phyloP scores from a whole-genome alignment of 345 rosid species.

The Eucalyptus grandis region DNA sequence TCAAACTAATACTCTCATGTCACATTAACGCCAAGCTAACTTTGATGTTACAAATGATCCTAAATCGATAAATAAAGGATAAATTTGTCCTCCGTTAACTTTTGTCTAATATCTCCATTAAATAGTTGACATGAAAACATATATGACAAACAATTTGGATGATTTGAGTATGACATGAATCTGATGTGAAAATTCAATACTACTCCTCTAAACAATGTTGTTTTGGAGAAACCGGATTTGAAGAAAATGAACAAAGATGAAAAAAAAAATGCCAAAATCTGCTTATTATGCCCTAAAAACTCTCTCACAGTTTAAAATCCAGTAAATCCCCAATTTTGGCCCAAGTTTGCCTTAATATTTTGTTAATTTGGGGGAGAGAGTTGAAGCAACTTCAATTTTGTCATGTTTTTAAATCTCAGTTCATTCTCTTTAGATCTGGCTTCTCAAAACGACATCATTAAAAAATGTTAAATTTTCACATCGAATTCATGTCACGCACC shows the following conservation, averaged over 20 bases:
- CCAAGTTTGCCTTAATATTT: neutral
- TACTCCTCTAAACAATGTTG: neutral
- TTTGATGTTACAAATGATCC: too few relatives aligned
- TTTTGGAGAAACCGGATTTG: neutral
- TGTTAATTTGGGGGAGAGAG: neutral
- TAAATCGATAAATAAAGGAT: too few relatives aligned
- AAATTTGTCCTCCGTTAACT: neutral
- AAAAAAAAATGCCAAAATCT: neutral
- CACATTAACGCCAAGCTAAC: neutral
- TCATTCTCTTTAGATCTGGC: neutral
- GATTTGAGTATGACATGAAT: neutral
- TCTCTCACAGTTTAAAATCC: neutral
- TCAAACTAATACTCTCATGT: too few relatives aligned
- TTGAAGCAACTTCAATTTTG: neutral
- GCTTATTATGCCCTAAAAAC: neutral
- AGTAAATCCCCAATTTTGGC: too few relatives aligned
- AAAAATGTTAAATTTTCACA: neutral
- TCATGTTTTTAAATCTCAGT: neutral
- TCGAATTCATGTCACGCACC: neutral
- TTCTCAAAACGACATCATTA: neutral
- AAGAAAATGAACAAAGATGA: neutral
- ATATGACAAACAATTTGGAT: neutral
- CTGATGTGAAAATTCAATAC: too few relatives aligned
- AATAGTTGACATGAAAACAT: neutral
- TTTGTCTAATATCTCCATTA: accelerated